Evolutionary conservation across 805 yeast species (phyloP), one percentile per base, ranked within the genome.

Genomic region (Saccharomyces kudriavzevii): DNA sequence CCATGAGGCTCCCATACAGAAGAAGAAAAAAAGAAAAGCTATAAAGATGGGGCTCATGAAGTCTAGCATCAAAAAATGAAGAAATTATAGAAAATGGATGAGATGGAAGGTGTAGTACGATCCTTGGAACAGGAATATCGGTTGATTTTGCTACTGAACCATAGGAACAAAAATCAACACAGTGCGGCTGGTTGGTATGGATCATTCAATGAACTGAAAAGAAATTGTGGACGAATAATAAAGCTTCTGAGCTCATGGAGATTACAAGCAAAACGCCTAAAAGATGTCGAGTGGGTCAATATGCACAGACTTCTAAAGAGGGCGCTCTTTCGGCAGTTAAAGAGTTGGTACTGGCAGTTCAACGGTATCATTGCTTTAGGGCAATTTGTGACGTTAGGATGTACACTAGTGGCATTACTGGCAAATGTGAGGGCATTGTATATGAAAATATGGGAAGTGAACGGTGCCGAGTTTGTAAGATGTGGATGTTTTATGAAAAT

Each of bases 151-250:
- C 68, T 89, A 43, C 58, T 88, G 2, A 82, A 85, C 63, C 88
- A 85, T 61, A 74, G 96, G 57, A 85, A 84, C 68, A 74, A 77
- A 51, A 88, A 88, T 66, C 97, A 90, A 66, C 96, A 89, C 63
- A 72, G 83, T 3, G 77, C 76, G 6, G 78, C 88, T 29, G 62
- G 64, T 8, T 90, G 97, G 96, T 90, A 96, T 92, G 77, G 73
- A 55, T 76, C 80, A 55, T 70, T 90, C 45, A 77, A 82, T 56
- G 76, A 83, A 9, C 61, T 89, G 27, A 87, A 85, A 59, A 76
- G 96, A 45, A 72, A 76, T n/a, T 56, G 61, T 22, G 48, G 54
- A 2, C 59, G 58, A 8, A 57, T 63, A 5, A 8, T 58, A 4
- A 49, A 40, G 6, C 11, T 50, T 14, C 13, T 59, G 25, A 50